A percentile compares a stretch with the other conserved stretches of the same genome.
Conservation (phyloP, 148 eudicot genomes). For the Oxyria digyna region DNA sequence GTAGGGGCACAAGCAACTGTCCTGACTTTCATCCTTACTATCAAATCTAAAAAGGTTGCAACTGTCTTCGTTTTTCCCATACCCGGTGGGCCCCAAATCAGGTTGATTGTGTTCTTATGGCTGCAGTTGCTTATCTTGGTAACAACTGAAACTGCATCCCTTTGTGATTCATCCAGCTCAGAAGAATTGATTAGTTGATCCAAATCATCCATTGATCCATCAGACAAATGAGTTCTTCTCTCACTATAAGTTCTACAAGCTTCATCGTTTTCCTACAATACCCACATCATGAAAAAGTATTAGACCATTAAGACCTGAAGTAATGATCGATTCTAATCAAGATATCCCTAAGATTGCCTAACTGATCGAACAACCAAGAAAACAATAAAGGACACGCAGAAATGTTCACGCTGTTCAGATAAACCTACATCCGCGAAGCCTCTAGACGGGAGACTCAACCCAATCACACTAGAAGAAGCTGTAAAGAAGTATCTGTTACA, state of each 20-base stretch:
- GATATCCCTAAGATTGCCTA: no score
- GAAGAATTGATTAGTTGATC: not conserved
- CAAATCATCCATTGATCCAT: not conserved
- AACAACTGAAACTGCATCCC: slow-evolving; percentile 15
- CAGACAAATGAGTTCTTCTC: not conserved
- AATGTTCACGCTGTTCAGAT: no score
- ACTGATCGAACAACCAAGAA: no score
- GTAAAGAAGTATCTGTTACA: no score
- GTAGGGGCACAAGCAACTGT: slow-evolving; percentile 58
- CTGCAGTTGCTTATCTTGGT: slow-evolving; percentile 7
- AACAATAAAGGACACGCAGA: no score
- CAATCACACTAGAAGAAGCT: no score
- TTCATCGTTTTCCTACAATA: not conserved
- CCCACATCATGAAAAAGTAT: no score
- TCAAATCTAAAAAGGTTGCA: slow-evolving; percentile 23
- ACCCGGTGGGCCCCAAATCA: slow-evolving; percentile 72
- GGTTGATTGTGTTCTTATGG: slow-evolving; percentile 22
- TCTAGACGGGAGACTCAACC: no score
- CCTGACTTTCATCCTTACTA: slow-evolving; percentile 25
- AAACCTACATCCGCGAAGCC: no score
- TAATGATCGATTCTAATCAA: no score
- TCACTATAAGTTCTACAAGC: not conserved
- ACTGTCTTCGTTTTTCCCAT: slow-evolving; percentile 56
- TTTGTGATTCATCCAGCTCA: slow-evolving; percentile 25
- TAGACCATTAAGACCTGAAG: no score